phyloP scores from a whole-genome alignment of 495 filamentous ascomycete genomes.

The Beverwykella pulmonaria region DNA sequence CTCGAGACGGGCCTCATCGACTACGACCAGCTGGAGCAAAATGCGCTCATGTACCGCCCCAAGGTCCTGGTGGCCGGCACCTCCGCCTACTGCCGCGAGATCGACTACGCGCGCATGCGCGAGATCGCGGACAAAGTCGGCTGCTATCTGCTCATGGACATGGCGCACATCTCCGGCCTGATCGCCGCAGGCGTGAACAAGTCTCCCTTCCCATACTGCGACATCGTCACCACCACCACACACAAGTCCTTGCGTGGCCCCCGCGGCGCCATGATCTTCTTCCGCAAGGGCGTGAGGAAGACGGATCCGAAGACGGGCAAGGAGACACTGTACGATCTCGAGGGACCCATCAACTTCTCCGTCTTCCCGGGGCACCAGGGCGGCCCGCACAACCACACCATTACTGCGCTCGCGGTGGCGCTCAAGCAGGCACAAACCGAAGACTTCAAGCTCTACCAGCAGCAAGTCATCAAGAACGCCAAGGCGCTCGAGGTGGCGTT shows the following conservation, averaged over 20 bases:
- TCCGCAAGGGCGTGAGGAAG: slow-evolving; percentile 83
- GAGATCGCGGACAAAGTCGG: slow-evolving; percentile 86
- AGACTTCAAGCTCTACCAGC: slow-evolving; percentile 90
- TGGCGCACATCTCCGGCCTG: slow-evolving; percentile 97
- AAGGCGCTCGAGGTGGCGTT: slow-evolving; percentile 78
- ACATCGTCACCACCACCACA: slow-evolving; percentile 97
- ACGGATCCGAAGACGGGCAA: slow-evolving; percentile 83
- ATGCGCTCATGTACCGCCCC: slow-evolving; percentile 84
- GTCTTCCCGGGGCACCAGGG: slow-evolving; percentile 99
- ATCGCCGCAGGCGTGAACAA: slow-evolving; percentile 89
- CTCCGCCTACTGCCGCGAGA: slow-evolving; percentile 89
- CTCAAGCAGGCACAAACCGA: slow-evolving; percentile 86
- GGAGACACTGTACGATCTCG: slow-evolving; percentile 84
- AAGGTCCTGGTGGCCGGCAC: slow-evolving; percentile 95
- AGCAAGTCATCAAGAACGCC: slow-evolving; percentile 83
- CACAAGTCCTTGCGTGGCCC: slow-evolving; percentile 97
- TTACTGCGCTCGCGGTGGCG: slow-evolving; percentile 90
- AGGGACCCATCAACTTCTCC: slow-evolving; percentile 90
- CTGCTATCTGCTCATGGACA: slow-evolving; percentile 90
- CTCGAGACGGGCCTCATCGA: slow-evolving; percentile 85
- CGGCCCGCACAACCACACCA: slow-evolving; percentile 98
- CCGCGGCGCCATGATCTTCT: slow-evolving; percentile 97
- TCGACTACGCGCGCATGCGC: slow-evolving; percentile 89
- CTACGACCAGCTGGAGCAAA: slow-evolving; percentile 84
- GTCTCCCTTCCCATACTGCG: slow-evolving; percentile 83